These are phyloP conservation scores for Candida ovalis DNA, from an alignment of 805 yeast species.

Conservation along the genomic window DNA sequence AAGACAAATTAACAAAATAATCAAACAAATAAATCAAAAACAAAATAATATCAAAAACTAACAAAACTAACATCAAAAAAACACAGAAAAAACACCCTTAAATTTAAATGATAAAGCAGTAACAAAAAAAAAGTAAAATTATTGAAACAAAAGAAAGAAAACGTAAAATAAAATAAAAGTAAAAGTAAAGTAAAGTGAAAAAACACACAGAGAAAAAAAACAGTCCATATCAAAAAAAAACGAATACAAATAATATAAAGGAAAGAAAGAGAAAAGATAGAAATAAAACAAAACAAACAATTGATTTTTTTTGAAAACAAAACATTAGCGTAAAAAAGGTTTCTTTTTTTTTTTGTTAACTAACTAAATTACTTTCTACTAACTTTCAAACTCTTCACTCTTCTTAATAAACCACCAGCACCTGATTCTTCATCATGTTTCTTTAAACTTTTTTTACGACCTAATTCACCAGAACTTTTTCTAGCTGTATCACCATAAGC, in stretches of 20 bases:
- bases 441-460: conserved; percentile 75
- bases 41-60: too few species aligned
- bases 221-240: neutral
- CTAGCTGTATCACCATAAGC: conserved; percentile 45
- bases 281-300: neutral
- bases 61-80: too few species aligned
- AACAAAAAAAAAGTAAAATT: too few species aligned
- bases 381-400: conserved; percentile 88
- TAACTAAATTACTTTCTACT: conserved; percentile 34
- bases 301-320: neutral
- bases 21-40: too few species aligned
- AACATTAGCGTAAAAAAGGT: neutral
- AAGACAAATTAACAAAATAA: too few species aligned
- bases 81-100: too few species aligned
- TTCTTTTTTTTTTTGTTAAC: neutral
- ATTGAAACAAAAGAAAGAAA: neutral
- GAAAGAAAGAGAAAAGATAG: neutral
- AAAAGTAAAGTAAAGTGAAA: neutral
- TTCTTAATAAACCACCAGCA: conserved; percentile 55
- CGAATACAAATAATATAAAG: neutral
- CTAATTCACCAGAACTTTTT: conserved; percentile 49
- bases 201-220: neutral
- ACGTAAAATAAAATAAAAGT: neutral
- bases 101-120: too few species aligned
- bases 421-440: conserved; percentile 21